Evolutionary conservation across 768 basidiomycete species (phyloP), one percentile per base, ranked within the genome.

Genomic region (Glaciozyma antarctica): DNA sequence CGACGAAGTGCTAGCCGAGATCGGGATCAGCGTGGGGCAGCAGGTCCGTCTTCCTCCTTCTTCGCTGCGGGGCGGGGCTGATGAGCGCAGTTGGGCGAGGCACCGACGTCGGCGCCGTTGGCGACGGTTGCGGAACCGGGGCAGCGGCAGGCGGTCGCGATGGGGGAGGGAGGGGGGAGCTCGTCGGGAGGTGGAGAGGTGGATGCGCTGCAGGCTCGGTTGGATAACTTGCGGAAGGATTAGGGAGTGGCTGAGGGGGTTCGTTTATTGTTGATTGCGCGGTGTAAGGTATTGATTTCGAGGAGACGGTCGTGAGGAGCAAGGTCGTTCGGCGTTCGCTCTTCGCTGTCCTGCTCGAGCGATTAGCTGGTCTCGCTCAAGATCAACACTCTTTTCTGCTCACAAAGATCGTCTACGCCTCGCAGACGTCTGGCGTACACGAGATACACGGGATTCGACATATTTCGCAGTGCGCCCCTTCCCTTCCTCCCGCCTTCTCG

Each of bases 1-100:
- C 71, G 91, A 87, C 74, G 86, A 98, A 77, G 94, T 99, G 57
- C 79, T 99, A 56, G 95, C 98, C 70, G 95, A 98, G 80, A 95
- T 99, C 64, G 95, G 95, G 43, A 87, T 99, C 61, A 83, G 82
- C 67, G 80, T 97, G 65, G 88, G 88, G 3, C 95, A 98, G 77
- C 91, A 78, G 75, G 78, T 79, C 59, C 69, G 77, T 72, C 16
- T 44, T 9, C 58, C 30, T 12, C 28, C 12, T 47, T 55, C 52
- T 44, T 34, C 19, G 21, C n/a, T 51, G 22, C 13, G 9, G 15
- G 26, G 51, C 15, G n/a, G 8, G 26, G 53, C 17, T 54, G 53
- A 30, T 38, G 59, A 13, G n/a, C 12, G 48, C 55, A 74, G 70
- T 68, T 75, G 26, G 71, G 59, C 30, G 74, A 75, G 21, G 65